Evolutionary conservation across 345 rosid species (phyloP).

Genomic region (Citrus sp.): DNA sequence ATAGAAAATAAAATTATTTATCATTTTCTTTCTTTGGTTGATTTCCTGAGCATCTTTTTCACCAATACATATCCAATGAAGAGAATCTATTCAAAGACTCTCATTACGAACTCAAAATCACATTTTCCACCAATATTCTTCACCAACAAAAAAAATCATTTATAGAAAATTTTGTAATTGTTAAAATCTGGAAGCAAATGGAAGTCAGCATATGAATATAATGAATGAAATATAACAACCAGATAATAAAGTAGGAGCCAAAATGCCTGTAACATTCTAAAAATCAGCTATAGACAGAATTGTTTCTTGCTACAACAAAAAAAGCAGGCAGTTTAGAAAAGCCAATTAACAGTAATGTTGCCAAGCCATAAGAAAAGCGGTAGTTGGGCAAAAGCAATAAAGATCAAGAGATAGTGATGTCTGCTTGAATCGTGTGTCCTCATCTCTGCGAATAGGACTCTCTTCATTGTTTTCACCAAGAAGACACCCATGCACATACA

Average conservation of each 20-base stretch:
- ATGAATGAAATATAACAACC: not conserved
- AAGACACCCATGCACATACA: slow-evolving; percentile 83
- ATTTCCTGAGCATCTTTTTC: not conserved
- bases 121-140: not conserved
- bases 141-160: not conserved
- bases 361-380: slow-evolving; percentile 93
- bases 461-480: slow-evolving; percentile 95
- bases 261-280: slow-evolving; percentile 4
- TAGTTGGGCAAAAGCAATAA: slow-evolving; percentile 84
- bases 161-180: not conserved
- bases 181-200: not conserved
- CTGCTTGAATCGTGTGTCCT: slow-evolving; percentile 83
- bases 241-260: not conserved
- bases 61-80: not conserved
- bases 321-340: slow-evolving; percentile 38
- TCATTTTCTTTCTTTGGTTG: not conserved
- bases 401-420: slow-evolving; percentile 83
- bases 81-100: not conserved
- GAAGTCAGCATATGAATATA: not conserved
- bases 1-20: not conserved
- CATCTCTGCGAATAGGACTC: slow-evolving; percentile 89
- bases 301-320: slow-evolving; percentile 23
- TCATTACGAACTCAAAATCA: not conserved
- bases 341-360: slow-evolving; percentile 86
- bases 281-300: slow-evolving; percentile 14